Percentiles rank a stretch among this genome's conserved stretches.
Conservation (phyloP, 139 green algal genomes). For the Chlorella sp. region DNA sequence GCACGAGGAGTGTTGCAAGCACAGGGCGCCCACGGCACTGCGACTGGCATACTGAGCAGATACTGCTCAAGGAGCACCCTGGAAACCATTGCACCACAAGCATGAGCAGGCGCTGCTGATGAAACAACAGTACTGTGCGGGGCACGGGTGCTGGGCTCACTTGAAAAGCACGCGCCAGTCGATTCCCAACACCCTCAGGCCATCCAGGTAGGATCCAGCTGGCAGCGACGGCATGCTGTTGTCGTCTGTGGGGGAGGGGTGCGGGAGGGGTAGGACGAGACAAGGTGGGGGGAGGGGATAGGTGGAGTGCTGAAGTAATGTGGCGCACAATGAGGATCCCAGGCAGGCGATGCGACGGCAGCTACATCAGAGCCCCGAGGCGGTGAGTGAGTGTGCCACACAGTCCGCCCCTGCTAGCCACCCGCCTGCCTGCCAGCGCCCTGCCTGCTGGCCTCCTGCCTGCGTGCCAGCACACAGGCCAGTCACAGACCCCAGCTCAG, state of each 20-base stretch:
- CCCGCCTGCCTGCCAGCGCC: neutral
- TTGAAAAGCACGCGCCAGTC: constrained; percentile 36
- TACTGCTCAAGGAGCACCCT: no score
- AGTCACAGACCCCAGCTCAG: no score
- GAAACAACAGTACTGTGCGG: neutral
- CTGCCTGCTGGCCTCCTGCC: no score
- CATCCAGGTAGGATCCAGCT: constrained; percentile 7
- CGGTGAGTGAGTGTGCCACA: no score
- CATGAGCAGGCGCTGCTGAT: neutral
- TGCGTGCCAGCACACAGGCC: neutral
- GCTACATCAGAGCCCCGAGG: no score
- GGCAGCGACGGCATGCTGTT: constrained; percentile 23
- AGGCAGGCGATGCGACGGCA: no score
- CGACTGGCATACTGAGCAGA: no score
- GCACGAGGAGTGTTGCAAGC: no score
- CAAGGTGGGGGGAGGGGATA: neutral
- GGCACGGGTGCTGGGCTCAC: neutral
- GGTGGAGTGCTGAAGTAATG: neutral
- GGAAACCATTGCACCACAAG: neutral
- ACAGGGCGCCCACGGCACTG: no score
- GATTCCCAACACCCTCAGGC: constrained; percentile 24
- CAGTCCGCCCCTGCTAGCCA: neutral
- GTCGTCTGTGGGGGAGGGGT: neutral
- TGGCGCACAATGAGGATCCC: no score
- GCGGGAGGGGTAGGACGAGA: neutral